Percentiles rank a stretch among this genome's conserved stretches.
These are phyloP conservation scores for Botrytis squamosa DNA, from an alignment of 2,329 filamentous ascomycete species.

Conservation along the genomic window DNA sequence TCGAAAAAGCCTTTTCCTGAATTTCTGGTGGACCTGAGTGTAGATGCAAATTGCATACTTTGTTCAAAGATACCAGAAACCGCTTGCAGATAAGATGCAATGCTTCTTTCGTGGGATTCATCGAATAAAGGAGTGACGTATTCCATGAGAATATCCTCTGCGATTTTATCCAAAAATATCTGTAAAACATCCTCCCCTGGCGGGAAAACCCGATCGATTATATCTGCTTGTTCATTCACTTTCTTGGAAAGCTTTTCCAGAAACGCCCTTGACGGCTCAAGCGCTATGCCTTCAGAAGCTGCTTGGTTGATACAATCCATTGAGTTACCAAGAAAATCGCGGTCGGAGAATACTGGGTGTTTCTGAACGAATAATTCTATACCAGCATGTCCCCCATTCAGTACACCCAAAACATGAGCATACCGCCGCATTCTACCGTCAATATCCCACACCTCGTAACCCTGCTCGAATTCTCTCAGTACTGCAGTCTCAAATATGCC, in stretches of 20 bases:
- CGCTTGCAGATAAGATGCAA: conserved; percentile 77
- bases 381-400: conserved; percentile 78
- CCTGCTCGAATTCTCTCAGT: conserved; percentile 87
- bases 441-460: conserved; percentile 84
- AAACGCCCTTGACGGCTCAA: conserved; percentile 79
- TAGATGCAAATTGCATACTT: conserved; percentile 71
- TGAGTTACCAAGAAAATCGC: conserved; percentile 68
- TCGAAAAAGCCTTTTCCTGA: conserved; percentile 60
- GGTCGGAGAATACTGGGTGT: conserved; percentile 77
- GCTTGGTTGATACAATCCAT: conserved; percentile 77
- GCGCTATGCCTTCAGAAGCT: conserved; percentile 63
- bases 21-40: conserved; percentile 65
- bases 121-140: conserved; percentile 85
- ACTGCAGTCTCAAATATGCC: conserved; percentile 88
- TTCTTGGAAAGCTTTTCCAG: conserved; percentile 72
- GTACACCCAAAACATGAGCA: conserved; percentile 75
- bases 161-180: conserved; percentile 76
- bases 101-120: conserved; percentile 74
- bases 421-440: conserved; percentile 87
- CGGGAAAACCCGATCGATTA: conserved; percentile 80
- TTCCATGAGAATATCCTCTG: conserved; percentile 78
- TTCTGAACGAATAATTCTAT: conserved; percentile 87
- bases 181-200: conserved; percentile 70
- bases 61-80: conserved; percentile 88
- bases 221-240: conserved; percentile 75